These are phyloP conservation scores for Botrytis cinerea DNA, from an alignment of 2,329 filamentous ascomycete species.

Conservation along the genomic window DNA sequence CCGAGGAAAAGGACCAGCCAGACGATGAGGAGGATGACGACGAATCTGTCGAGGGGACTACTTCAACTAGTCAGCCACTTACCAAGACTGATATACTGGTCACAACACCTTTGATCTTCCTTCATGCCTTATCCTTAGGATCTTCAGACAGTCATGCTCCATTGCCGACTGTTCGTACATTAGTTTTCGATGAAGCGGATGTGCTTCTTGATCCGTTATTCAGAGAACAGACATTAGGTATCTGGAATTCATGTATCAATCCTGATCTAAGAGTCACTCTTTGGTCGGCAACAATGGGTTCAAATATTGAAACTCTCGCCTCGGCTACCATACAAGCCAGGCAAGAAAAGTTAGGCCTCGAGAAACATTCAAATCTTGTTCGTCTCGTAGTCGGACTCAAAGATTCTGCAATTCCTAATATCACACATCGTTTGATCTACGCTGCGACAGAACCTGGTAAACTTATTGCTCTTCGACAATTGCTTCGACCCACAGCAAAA, in stretches of 20 bases:
- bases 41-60: slow-evolving; percentile 43
- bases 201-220: slow-evolving; percentile 91
- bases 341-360: slow-evolving; percentile 45
- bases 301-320: slow-evolving; percentile 81
- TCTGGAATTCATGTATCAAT: slow-evolving; percentile 79
- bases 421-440: slow-evolving; percentile 85
- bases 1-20: slow-evolving; percentile 43
- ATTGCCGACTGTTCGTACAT: slow-evolving; percentile 67
- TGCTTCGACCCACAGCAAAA: slow-evolving; percentile 72
- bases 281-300: slow-evolving; percentile 97
- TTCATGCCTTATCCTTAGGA: slow-evolving; percentile 66
- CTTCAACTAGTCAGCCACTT: slow-evolving; percentile 52
- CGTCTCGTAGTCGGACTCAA: slow-evolving; percentile 94
- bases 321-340: slow-evolving; percentile 65
- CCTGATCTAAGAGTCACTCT: slow-evolving; percentile 72
- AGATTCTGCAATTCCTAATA: slow-evolving; percentile 91
- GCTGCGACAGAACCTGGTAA: slow-evolving; percentile 93
- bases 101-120: slow-evolving; percentile 75
- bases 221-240: slow-evolving; percentile 78
- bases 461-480: slow-evolving; percentile 83
- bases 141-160: slow-evolving; percentile 46
- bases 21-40: slow-evolving; percentile 43
- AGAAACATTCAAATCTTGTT: slow-evolving; percentile 57
- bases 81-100: slow-evolving; percentile 79
- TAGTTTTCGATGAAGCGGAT: slow-evolving; percentile 93